Conservation (phyloP, 1,284 basidiomycete species). For the Fistulinella cinereoalba region DNA sequence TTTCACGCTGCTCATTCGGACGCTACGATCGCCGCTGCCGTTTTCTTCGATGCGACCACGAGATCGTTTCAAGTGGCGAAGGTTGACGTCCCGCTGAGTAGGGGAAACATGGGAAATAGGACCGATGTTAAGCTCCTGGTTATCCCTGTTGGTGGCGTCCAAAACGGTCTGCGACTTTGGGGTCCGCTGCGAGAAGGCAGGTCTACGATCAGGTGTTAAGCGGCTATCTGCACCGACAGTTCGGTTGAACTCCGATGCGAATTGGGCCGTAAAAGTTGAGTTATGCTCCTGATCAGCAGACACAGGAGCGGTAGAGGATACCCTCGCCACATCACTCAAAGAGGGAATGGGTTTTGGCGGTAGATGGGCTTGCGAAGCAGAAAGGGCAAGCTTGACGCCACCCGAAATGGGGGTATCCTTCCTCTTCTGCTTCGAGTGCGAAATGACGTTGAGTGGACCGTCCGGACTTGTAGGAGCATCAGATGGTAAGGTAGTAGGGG, state of each 20-base stretch:
- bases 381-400: slow-evolving; percentile 14
- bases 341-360: slow-evolving; percentile 6
- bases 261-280: slow-evolving; percentile 7
- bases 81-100: slow-evolving; percentile 29
- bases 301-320: slow-evolving; percentile 6
- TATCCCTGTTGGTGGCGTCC: slow-evolving; percentile 4
- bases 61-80: slow-evolving; percentile 30
- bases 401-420: slow-evolving; percentile 11
- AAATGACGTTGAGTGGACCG: slow-evolving; percentile 1
- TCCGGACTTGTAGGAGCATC: not conserved
- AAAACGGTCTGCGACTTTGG: slow-evolving; percentile 28
- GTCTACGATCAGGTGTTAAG: slow-evolving; percentile 9
- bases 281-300: slow-evolving; percentile 6
- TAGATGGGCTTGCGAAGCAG: slow-evolving; percentile 1
- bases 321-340: not conserved
- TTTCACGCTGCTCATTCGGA: slow-evolving; percentile 19
- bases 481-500: not conserved
- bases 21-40: slow-evolving; percentile 30
- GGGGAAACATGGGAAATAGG: slow-evolving; percentile 24
- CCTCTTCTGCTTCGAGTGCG: slow-evolving; percentile 7
- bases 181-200: slow-evolving; percentile 15
- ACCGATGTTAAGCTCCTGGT: slow-evolving; percentile 22
- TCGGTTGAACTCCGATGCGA: slow-evolving; percentile 12
- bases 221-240: not conserved
- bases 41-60: slow-evolving; percentile 27